Percentiles rank a stretch among this genome's conserved stretches.
These are phyloP conservation scores for Fraxinus sp. DNA, from an alignment of 305 asterid genomes.

Conservation along the genomic window DNA sequence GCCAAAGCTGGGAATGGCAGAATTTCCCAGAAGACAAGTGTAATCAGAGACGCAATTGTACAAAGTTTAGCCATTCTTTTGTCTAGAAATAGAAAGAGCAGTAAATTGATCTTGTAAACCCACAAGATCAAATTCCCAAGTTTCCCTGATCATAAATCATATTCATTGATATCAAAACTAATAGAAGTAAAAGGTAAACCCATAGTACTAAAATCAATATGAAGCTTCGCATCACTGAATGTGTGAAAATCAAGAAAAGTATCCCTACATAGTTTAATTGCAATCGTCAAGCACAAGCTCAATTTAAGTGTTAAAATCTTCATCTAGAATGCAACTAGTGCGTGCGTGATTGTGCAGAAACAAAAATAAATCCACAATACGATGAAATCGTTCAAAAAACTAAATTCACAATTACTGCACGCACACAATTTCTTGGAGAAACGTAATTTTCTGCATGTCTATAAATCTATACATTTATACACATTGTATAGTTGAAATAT, in stretches of 20 bases:
- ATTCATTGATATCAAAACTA: slow-evolving; percentile 21
- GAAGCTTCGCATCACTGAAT: slow-evolving; percentile 44
- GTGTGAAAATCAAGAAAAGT: slow-evolving; percentile 50
- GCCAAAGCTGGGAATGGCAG: slow-evolving; percentile 45
- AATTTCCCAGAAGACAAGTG: slow-evolving; percentile 31
- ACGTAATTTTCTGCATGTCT: background rate
- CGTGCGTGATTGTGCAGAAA: background rate
- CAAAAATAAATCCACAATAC: background rate
- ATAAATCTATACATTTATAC: background rate
- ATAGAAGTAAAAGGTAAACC: slow-evolving; percentile 21
- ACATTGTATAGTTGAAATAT: background rate
- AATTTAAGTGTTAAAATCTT: background rate
- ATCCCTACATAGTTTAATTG: slow-evolving; percentile 31
- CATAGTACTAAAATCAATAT: slow-evolving; percentile 21
- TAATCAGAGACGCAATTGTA: slow-evolving; percentile 27
- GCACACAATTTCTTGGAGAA: background rate
- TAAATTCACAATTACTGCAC: background rate
- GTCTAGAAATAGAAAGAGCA: background rate
- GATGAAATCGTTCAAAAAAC: background rate
- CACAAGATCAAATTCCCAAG: slow-evolving; percentile 8
- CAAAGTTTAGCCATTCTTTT: slow-evolving; percentile 37
- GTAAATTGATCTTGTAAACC: background rate
- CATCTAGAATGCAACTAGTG: background rate
- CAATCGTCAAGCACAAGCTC: background rate
- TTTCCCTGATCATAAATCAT: slow-evolving; percentile 19